Conservation (phyloP, 306 rosid genomes). For the Parietaria judaica region DNA sequence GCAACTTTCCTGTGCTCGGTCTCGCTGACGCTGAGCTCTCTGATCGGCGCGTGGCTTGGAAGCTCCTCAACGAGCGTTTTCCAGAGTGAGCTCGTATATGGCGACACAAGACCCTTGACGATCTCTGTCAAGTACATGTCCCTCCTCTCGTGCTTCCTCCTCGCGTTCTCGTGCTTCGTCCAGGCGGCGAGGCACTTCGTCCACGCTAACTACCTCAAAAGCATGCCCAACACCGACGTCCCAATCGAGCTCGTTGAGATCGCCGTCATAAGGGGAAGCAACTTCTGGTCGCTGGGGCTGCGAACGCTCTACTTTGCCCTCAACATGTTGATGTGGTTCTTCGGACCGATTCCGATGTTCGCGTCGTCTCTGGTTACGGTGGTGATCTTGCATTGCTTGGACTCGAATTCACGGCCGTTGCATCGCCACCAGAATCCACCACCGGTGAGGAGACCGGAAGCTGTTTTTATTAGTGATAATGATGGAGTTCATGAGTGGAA, state of each 20-base stretch:
- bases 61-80: slow-evolving; percentile 34
- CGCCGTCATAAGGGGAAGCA: slow-evolving; percentile 66
- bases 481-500: too few species aligned
- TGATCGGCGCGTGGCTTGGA: slow-evolving; percentile 74
- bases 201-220: slow-evolving; percentile 65
- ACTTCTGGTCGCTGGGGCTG: slow-evolving; percentile 74
- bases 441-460: neutral
- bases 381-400: slow-evolving; percentile 35
- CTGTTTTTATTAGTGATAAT: too few species aligned
- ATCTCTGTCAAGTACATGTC: slow-evolving; percentile 53
- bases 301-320: slow-evolving; percentile 71
- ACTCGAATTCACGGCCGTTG: slow-evolving; percentile 50
- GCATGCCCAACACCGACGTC: slow-evolving; percentile 42
- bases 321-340: slow-evolving; percentile 63
- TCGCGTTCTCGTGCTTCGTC: slow-evolving; percentile 61
- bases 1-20: slow-evolving; percentile 54
- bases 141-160: slow-evolving; percentile 56
- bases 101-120: slow-evolving; percentile 41
- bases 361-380: slow-evolving; percentile 48
- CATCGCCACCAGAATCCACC: slow-evolving; percentile 15
- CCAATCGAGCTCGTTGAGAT: slow-evolving; percentile 43
- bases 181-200: slow-evolving; percentile 69
- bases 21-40: slow-evolving; percentile 54
- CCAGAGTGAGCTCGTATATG: slow-evolving; percentile 42
- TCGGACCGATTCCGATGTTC: slow-evolving; percentile 84